Conservation (phyloP, 805 yeast genomes). For the Tetrapisispora taiwanensis region DNA sequence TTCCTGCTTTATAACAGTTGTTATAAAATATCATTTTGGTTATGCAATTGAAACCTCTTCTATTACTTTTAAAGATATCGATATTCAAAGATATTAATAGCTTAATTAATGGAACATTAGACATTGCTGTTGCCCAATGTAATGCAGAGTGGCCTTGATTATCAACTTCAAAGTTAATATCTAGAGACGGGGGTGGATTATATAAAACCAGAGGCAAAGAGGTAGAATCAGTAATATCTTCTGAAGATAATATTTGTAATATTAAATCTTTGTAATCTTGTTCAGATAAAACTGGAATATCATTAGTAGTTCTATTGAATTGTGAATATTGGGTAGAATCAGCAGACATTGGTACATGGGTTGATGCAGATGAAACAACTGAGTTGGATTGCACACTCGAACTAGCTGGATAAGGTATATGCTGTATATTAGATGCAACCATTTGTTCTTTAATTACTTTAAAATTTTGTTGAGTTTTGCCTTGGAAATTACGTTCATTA, state of each 20-base stretch:
- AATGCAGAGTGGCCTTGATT: conserved; percentile 73
- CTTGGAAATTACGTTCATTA: conserved; percentile 16
- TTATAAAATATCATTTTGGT: conserved; percentile 62
- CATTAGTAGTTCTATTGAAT: background rate
- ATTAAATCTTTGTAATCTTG: conserved; percentile 25
- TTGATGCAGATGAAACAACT: conserved; percentile 3
- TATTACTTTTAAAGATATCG: conserved; percentile 43
- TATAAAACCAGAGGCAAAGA: conserved; percentile 32
- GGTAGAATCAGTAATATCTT: conserved; percentile 22
- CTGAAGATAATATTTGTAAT: conserved; percentile 26
- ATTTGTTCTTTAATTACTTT: conserved; percentile 13
- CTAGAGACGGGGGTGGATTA: conserved; percentile 52
- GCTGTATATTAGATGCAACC: conserved; percentile 9
- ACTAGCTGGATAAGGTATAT: background rate
- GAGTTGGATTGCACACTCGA: background rate
- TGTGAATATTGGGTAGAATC: conserved; percentile 10
- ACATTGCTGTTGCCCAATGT: conserved; percentile 84
- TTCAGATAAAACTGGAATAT: conserved; percentile 4
- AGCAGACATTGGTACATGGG: conserved; percentile 20
- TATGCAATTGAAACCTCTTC: conserved; percentile 57
- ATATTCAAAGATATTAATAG: conserved; percentile 49
- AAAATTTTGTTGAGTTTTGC: conserved; percentile 20
- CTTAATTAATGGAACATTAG: conserved; percentile 49
- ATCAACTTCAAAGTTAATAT: conserved; percentile 60
- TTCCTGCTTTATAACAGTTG: conserved; percentile 55